Evolutionary conservation across 176 grass and related monocot species (phyloP).

Genomic region (Puccinellia tenuiflora): DNA sequence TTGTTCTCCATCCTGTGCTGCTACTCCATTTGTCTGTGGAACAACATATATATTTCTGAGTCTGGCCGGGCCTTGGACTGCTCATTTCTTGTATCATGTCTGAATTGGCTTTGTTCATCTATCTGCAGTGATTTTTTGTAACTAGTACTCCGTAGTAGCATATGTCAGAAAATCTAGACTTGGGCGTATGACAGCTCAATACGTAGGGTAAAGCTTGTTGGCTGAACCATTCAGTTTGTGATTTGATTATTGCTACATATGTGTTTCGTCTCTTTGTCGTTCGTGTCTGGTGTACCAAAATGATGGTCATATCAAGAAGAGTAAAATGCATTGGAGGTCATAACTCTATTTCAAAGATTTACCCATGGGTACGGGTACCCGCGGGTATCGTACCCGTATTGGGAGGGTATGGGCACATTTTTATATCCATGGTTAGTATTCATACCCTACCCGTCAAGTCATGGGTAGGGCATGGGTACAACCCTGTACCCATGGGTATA

Average conservation of each 20-base stretch:
- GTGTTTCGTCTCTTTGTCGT: background rate
- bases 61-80: background rate
- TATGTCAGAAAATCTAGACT: slow-evolving; percentile 6
- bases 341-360: no score
- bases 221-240: background rate
- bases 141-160: background rate
- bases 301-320: background rate
- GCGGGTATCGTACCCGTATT: no score
- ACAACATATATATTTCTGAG: background rate
- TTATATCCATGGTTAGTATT: no score
- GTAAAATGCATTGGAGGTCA: background rate
- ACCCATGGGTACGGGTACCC: no score
- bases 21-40: slow-evolving; percentile 10
- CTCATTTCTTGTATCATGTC: slow-evolving; percentile 6
- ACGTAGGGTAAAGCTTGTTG: slow-evolving; percentile 31
- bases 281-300: background rate
- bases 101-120: background rate
- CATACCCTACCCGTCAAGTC: no score
- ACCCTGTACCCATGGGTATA: no score
- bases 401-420: no score
- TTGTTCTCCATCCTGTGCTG: slow-evolving; percentile 9
- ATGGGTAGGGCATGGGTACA: no score
- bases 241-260: slow-evolving; percentile 19
- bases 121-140: background rate
- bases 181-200: slow-evolving; percentile 4